Base-by-base conservation (phyloP, 352 stramenopile genomes). In the Pythium scleroteichum region DNA sequence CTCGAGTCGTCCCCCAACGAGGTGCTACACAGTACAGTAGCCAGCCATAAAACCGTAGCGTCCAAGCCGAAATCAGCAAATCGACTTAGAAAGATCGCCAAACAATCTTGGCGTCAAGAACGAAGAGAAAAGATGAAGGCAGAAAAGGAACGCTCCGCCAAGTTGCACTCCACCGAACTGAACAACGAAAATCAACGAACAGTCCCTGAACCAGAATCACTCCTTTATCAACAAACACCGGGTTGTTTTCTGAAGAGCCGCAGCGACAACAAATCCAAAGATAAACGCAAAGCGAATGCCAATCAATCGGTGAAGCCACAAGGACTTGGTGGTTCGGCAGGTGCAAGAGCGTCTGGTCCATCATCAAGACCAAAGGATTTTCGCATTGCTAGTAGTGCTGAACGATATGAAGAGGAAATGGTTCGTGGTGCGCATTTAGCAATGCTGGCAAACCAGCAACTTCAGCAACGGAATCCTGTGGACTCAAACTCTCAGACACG, bases 371-470 rank as follows among this genome's bases (percentile, higher is more conserved):
- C 13, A 4, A 44, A 44, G 38, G 13, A 44, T 4, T 20, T 20
- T 8, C 38, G 38, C 6, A 8, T 20, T 13, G 17, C 13, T 44
- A 20, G 13, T 19, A n/a, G 38, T 44, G 7, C 16, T 17, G 38
- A 44, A 44, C 44, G 41, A 19, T 19, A 46, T 26, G 42, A 62
- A 4, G 54, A 62, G 23, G 3, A 47, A 19, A 8, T 54, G 54
- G 13, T 62, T 46, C 54, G 54, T 20, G 20, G 40, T 38, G 54
- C 54, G 10, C 41, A 53, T 10, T 16, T 62, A 22, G 44, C 42
- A 1, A 54, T 62, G 54, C 16, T 48, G 4, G 54, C 54, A 4
- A 20, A 62, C 17, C 41, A 62, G 40, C 54, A 62, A 23, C 40
- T 59, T 24, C 26, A 51, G 8, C 39, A 51, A 13, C 53, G 53